These are phyloP conservation scores for Plasmodium inui DNA, from an alignment of 169 alveolate species.

Conservation along the genomic window DNA sequence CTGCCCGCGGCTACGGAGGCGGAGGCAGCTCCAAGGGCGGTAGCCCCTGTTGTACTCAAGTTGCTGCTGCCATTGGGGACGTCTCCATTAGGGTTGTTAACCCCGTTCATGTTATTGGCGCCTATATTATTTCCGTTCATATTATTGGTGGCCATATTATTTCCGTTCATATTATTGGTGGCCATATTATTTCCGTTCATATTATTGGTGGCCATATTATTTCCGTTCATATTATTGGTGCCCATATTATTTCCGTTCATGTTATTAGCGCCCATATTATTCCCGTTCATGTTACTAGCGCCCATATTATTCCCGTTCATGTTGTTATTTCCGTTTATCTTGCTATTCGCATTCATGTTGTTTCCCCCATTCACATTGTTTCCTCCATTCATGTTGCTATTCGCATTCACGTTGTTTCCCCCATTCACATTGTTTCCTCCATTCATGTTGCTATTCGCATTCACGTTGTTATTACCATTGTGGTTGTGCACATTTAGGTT, in stretches of 20 bases:
- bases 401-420: neutral
- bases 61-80: constrained; percentile 1
- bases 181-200: neutral
- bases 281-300: neutral
- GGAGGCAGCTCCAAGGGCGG: constrained; percentile 15
- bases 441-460: neutral
- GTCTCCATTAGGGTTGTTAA: neutral
- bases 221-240: neutral
- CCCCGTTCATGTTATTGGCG: neutral
- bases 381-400: neutral
- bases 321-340: neutral
- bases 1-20: constrained; percentile 2
- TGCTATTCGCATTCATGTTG: neutral
- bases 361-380: neutral
- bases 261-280: neutral
- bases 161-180: neutral
- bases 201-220: neutral
- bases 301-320: neutral
- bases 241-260: constrained; percentile 10
- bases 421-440: neutral
- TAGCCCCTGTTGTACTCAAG: neutral
- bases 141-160: neutral
- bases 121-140: neutral
- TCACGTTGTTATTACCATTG: neutral
- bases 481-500: neutral